Base-by-base conservation (phyloP, 1,139 yeast genomes). In the Scheffersomyces stambukii region DNA sequence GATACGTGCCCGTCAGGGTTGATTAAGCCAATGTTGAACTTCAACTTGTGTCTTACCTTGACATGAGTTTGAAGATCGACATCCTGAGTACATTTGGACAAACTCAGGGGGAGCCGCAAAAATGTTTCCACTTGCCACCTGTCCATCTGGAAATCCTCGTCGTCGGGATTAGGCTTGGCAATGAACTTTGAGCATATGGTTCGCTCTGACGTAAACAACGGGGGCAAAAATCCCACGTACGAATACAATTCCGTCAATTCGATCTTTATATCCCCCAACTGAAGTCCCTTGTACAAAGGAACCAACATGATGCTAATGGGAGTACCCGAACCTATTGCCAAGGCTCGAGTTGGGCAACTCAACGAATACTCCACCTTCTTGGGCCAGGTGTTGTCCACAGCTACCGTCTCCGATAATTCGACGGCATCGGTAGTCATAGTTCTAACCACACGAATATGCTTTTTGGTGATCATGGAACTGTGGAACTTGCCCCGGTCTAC, bases 381-480 rank as follows among this genome's bases (percentile, higher is more conserved):
- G 3, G 98, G 97, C 99, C 99, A 93, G 0, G 91, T 81, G 52
- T 91, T 91, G 49, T 88, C 96, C 13, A 91, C 95, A 0, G 95
- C 88, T 42, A 88, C 84, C 0, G 97, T 86, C 56, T 91, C 97
- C 0, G 93, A 72, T 24, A 89, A 64, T 48, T 93, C 98, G 2
- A 85, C 74, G 0, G 95, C 76, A 54, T 89, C 97, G 1, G 95
- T 75, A 1, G 95, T 80, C 34, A 89, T 59, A 0, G 98, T 91
- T 42, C 98, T 70, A n/a, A 91, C 76, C 9, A 93, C 80, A 36
- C 96, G 72, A 8, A 93, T 42, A 46, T 81, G 89, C 45, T 79
- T 84, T 43, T 76, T 79, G 15, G 88, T 69, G n/a, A 66, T 46
- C 43, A 89, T 55, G 33, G 77, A 75, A 36, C 72, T 70, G 31